Evolutionary conservation across 345 rosid species (phyloP).

Genomic region (Eucalyptus erythrocorys): DNA sequence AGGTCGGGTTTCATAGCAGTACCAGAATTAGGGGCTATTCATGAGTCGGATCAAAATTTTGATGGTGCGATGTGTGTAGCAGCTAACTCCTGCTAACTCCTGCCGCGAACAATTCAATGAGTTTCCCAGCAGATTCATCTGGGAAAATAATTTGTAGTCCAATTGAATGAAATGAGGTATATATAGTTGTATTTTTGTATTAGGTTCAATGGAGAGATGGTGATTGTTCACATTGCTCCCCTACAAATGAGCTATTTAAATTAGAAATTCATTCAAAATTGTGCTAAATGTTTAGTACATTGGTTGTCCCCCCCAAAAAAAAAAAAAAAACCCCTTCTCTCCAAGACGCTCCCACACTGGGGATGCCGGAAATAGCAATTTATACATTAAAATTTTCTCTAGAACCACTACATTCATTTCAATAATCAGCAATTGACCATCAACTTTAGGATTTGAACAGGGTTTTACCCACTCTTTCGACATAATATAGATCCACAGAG

Average conservation of each 20-base stretch:
- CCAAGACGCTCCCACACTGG: background rate
- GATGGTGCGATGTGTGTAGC: background rate
- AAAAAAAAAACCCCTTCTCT: background rate
- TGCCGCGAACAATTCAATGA: background rate
- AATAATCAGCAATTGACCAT: background rate
- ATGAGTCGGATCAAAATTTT: background rate
- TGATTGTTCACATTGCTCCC: background rate
- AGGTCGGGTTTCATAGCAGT: background rate
- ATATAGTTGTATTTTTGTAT: background rate
- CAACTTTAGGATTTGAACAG: background rate
- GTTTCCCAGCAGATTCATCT: background rate
- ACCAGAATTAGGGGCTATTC: background rate
- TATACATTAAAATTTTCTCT: background rate
- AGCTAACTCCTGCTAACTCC: background rate
- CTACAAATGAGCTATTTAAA: background rate
- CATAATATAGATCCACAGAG: background rate
- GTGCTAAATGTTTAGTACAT: background rate
- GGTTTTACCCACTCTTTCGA: background rate
- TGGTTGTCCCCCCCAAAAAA: background rate
- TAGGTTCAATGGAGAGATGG: background rate
- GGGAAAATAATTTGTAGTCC: background rate
- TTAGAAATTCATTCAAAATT: background rate
- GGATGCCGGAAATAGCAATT: background rate
- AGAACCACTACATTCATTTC: background rate
- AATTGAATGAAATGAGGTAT: background rate